These are phyloP conservation scores for Phallus indusiatus DNA, from an alignment of 768 basidiomycete species.

Conservation along the genomic window DNA sequence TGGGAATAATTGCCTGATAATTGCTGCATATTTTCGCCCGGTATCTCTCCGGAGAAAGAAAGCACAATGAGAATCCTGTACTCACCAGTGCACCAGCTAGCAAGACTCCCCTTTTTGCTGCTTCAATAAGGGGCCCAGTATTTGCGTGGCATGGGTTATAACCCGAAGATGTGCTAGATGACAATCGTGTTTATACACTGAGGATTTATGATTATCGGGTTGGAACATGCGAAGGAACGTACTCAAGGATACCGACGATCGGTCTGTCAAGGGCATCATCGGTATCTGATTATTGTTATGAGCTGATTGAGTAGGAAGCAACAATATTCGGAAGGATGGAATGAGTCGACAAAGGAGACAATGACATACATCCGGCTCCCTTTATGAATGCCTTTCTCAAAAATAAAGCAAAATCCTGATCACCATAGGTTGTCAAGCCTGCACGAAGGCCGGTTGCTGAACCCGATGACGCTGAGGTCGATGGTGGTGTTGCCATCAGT, in stretches of 20 bases:
- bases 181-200: not conserved
- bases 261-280: constrained; percentile 20
- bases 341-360: too few relatives aligned
- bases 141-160: constrained; percentile 22
- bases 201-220: not conserved
- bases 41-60: too few relatives aligned
- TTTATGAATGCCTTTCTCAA: constrained; percentile 22
- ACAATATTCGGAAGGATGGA: not conserved
- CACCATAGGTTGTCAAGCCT: constrained; percentile 18
- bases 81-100: constrained; percentile 14
- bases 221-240: not conserved
- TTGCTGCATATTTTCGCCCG: too few relatives aligned
- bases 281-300: constrained; percentile 5
- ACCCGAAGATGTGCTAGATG: constrained; percentile 14
- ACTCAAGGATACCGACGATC: constrained; percentile 19
- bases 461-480: not conserved
- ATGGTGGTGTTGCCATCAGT: too few relatives aligned
- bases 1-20: too few relatives aligned
- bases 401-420: constrained; percentile 19
- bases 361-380: constrained; percentile 16
- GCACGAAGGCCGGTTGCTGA: constrained; percentile 9
- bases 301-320: not conserved
- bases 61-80: not conserved
- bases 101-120: constrained; percentile 18
- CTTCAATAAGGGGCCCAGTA: constrained; percentile 14